Evolutionary conservation across 2,329 filamentous ascomycete genomes (phyloP).

Genomic region (Penicillium sp.): DNA sequence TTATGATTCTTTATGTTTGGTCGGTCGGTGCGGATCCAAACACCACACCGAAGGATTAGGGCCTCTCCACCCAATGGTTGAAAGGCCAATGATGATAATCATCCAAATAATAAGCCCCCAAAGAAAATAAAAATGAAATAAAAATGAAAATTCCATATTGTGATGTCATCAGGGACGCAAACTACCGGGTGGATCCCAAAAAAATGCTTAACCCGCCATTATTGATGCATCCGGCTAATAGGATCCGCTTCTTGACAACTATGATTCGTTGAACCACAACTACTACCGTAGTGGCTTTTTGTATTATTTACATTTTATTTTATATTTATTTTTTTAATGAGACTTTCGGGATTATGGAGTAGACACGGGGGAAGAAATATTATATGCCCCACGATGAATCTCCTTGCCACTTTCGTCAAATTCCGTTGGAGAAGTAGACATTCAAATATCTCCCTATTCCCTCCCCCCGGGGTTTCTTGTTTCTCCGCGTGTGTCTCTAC

Average conservation of each 20-base stretch:
- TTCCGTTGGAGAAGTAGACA: conserved; percentile 18
- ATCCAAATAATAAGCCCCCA: not conserved
- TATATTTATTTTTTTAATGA: not conserved
- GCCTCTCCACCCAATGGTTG: not conserved
- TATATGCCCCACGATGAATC: conserved; percentile 24
- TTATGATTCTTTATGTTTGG: conserved; percentile 4
- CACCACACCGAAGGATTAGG: not conserved
- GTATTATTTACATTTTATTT: not conserved
- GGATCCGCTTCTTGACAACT: conserved; percentile 20
- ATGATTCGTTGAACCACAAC: conserved; percentile 18
- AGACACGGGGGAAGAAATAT: conserved; percentile 10
- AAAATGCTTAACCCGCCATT: conserved; percentile 35
- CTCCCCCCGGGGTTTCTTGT: conserved; percentile 17
- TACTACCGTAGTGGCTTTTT: not conserved
- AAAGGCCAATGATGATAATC: not conserved
- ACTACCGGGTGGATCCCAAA: conserved; percentile 11
- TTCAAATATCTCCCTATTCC: conserved; percentile 30
- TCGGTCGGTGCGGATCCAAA: not conserved
- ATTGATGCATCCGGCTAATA: conserved; percentile 33
- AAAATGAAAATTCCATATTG: not conserved
- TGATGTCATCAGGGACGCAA: conserved; percentile 30
- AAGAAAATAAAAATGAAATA: not conserved
- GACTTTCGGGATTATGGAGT: not conserved
- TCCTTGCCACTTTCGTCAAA: conserved; percentile 22
- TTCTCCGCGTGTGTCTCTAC: conserved; percentile 17